Base-by-base conservation (phyloP, 2,329 filamentous ascomycete species). In the Arthroderma sp. region DNA sequence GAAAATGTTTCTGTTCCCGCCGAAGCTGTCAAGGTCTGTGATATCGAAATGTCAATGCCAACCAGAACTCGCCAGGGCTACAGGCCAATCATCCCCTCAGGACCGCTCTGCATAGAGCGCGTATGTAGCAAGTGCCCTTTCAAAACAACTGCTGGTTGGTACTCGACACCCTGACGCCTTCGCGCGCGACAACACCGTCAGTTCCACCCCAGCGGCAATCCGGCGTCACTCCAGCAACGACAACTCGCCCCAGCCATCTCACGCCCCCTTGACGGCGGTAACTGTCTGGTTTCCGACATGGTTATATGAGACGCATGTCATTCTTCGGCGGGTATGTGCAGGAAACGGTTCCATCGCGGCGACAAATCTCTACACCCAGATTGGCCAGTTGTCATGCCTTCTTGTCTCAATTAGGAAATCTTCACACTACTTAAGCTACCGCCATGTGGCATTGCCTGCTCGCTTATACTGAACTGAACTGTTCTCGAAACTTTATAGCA, bases 161-260 rank as follows among this genome's bases (percentile, higher is more conserved):
- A 47, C 25, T 51, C 25, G 47, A 31, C 25, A 31, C 25, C 25
- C 47, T 51, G 47, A 33, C 47, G 47, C 47, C 25, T 51, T 51
- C 28, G 47, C 47, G 47, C 47, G 47, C 47, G 25, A 51, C 47
- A 51, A 15, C 47, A 31, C 23, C 15, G 7, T 25, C 25, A 33
- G 47, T 51, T 33, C 47, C 47, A 51, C 47, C 25, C 47, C 25
- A 15, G 47, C 47, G 47, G 47, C 47, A 51, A 51, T 51, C 47
- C 47, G 25, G 47, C 47, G 47, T 51, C 47, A 51, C 47, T 51
- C 9, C 47, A 51, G 47, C 47, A 51, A 51, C 47, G 15, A 11
- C 15, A 28, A 25, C 25, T 51, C 47, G 28, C 25, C 28, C 23
- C 25, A 25, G 41, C 21, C 21, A 47, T 21, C 17, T 33, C 47